Evolutionary conservation across 1,284 basidiomycete genomes (phyloP).

Genomic region (Cystobasidium slooffiae): DNA sequence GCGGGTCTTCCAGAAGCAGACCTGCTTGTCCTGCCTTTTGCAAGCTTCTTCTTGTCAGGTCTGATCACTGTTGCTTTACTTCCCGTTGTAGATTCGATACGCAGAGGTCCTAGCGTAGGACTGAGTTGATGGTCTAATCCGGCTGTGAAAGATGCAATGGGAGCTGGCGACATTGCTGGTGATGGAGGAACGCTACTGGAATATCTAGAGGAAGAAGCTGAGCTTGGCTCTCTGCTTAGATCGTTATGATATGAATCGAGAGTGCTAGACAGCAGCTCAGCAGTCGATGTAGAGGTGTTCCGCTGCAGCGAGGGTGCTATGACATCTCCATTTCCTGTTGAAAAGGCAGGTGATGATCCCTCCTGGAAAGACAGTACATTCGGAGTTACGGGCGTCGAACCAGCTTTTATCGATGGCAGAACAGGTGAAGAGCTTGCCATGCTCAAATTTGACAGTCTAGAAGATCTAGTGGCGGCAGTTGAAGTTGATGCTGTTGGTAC

Average conservation of each 20-base stretch:
- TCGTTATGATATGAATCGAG: constrained; percentile 19
- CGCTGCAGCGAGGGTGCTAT: constrained; percentile 10
- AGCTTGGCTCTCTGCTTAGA: neutral
- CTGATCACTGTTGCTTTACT: constrained; percentile 36
- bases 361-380: neutral
- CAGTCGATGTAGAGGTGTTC: constrained; percentile 13
- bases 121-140: constrained; percentile 17
- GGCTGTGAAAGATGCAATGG: constrained; percentile 36
- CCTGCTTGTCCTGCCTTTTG: neutral
- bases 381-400: constrained; percentile 33
- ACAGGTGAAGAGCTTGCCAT: constrained; percentile 1
- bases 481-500: neutral
- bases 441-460: constrained; percentile 1
- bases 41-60: neutral
- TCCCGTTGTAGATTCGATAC: constrained; percentile 39
- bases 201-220: constrained; percentile 24
- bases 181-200: constrained; percentile 28
- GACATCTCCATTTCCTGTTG: constrained; percentile 8
- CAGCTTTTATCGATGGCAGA: constrained; percentile 29
- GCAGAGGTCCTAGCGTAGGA: constrained; percentile 22
- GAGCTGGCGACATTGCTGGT: constrained; percentile 10
- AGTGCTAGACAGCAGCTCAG: constrained; percentile 18
- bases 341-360: neutral
- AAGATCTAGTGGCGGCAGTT: neutral
- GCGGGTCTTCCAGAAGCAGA: neutral